phyloP scores from a whole-genome alignment of 2,329 filamentous ascomycete species.

The Colletotrichum lentis region DNA sequence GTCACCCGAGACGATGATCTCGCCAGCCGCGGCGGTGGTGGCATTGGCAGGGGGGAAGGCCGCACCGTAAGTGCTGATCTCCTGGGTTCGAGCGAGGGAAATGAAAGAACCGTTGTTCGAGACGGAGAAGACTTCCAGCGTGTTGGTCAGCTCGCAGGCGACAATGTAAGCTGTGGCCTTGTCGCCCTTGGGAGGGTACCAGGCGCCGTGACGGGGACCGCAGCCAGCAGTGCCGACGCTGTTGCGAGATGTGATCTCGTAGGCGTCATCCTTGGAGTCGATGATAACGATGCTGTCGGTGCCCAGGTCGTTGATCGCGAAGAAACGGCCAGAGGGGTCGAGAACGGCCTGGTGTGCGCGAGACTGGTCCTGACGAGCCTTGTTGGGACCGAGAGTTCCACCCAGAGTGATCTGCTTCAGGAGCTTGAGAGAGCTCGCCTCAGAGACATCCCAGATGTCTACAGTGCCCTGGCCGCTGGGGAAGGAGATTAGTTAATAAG shows the following conservation, averaged over 20 bases:
- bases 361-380: conserved; percentile 45
- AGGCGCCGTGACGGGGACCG: conserved; percentile 61
- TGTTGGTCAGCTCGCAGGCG: conserved; percentile 57
- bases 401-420: conserved; percentile 51
- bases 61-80: conserved; percentile 50
- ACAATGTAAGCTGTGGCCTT: conserved; percentile 57
- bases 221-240: conserved; percentile 49
- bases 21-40: conserved; percentile 54
- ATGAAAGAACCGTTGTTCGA: conserved; percentile 49
- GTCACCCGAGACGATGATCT: conserved; percentile 54
- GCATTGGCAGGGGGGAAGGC: conserved; percentile 48
- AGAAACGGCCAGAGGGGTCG: conserved; percentile 59
- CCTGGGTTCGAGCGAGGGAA: conserved; percentile 48
- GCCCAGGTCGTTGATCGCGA: conserved; percentile 59
- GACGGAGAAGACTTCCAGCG: conserved; percentile 54
- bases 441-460: conserved; percentile 56
- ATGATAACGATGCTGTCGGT: conserved; percentile 58
- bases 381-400: conserved; percentile 47
- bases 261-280: conserved; percentile 54
- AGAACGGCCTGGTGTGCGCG: conserved; percentile 59
- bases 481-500: neutral
- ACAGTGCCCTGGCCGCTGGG: conserved; percentile 48
- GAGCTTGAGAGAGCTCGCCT: conserved; percentile 47
- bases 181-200: conserved; percentile 49
- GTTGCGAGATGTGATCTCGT: conserved; percentile 48